These are phyloP conservation scores for Podospora bellae-mahoneyi DNA, from an alignment of 495 filamentous ascomycete species.

Conservation along the genomic window DNA sequence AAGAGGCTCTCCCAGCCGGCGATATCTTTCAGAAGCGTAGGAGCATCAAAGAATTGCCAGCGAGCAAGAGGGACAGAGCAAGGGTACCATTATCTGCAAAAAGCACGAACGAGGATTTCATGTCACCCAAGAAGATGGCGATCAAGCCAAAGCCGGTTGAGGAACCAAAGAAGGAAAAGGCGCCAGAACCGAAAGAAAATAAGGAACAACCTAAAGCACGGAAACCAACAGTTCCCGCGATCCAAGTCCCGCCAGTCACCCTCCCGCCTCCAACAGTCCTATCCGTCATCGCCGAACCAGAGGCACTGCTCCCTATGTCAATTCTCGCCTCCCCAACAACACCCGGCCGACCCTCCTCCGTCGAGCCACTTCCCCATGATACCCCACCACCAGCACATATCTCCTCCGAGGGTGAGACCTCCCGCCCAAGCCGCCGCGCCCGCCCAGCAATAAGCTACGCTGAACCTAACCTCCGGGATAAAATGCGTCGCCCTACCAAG, in stretches of 20 bases:
- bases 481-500: slow-evolving; percentile 81
- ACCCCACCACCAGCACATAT: slow-evolving; percentile 57
- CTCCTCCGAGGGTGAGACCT: slow-evolving; percentile 47
- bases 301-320: slow-evolving; percentile 29
- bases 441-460: slow-evolving; percentile 73
- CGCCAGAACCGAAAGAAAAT: slow-evolving; percentile 13
- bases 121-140: slow-evolving; percentile 40
- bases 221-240: background rate
- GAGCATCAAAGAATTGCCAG: slow-evolving; percentile 37
- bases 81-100: slow-evolving; percentile 45
- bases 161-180: slow-evolving; percentile 28
- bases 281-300: slow-evolving; percentile 29
- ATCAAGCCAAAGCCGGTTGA: slow-evolving; percentile 24
- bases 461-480: slow-evolving; percentile 77
- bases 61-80: slow-evolving; percentile 30
- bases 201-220: slow-evolving; percentile 6
- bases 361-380: slow-evolving; percentile 40
- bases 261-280: slow-evolving; percentile 24
- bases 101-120: slow-evolving; percentile 46
- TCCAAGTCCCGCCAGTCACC: slow-evolving; percentile 21
- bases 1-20: slow-evolving; percentile 17
- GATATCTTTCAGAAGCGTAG: slow-evolving; percentile 21
- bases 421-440: slow-evolving; percentile 61
- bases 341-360: slow-evolving; percentile 24
- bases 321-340: slow-evolving; percentile 36